Percentiles rank a stretch among this genome's conserved stretches.
These are phyloP conservation scores for Calamus simplicifolius DNA, from an alignment of 176 grass and related monocot genomes.

Conservation along the genomic window DNA sequence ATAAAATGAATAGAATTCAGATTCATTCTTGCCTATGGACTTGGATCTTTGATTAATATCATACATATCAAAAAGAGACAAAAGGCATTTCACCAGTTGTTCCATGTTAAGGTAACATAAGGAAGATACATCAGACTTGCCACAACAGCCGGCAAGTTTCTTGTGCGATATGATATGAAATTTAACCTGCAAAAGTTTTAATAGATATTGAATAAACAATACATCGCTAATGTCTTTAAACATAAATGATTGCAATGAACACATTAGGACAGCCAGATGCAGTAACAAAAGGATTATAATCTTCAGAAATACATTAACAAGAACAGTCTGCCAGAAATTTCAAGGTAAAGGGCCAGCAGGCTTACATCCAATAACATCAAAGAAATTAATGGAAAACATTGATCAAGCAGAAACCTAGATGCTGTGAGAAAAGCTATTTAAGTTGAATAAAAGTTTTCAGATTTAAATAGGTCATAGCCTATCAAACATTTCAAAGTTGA, in stretches of 20 bases:
- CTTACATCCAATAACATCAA: too few species aligned
- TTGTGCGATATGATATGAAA: slow-evolving; percentile 83
- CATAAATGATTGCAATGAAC: neutral
- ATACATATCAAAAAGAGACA: slow-evolving; percentile 74
- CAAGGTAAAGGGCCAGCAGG: too few species aligned
- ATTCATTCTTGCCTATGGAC: slow-evolving; percentile 36
- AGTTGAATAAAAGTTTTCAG: too few species aligned
- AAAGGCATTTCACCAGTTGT: slow-evolving; percentile 79
- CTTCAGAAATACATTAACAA: too few species aligned
- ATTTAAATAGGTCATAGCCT: too few species aligned
- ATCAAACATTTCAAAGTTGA: too few species aligned
- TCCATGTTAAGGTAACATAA: slow-evolving; percentile 79
- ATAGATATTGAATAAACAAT: neutral
- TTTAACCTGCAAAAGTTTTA: slow-evolving; percentile 46
- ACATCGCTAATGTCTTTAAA: neutral
- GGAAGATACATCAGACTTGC: slow-evolving; percentile 56
- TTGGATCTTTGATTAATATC: slow-evolving; percentile 29
- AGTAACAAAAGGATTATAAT: too few species aligned
- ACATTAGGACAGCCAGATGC: too few species aligned
- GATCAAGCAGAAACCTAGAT: too few species aligned
- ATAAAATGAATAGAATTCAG: slow-evolving; percentile 79
- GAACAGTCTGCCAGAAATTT: too few species aligned
- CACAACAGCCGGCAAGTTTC: slow-evolving; percentile 41
- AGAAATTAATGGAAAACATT: too few species aligned
- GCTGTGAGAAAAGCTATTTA: too few species aligned